phyloP scores from a whole-genome alignment of 2,329 filamentous ascomycete genomes.

The Paraphoma chrysanthemicola region DNA sequence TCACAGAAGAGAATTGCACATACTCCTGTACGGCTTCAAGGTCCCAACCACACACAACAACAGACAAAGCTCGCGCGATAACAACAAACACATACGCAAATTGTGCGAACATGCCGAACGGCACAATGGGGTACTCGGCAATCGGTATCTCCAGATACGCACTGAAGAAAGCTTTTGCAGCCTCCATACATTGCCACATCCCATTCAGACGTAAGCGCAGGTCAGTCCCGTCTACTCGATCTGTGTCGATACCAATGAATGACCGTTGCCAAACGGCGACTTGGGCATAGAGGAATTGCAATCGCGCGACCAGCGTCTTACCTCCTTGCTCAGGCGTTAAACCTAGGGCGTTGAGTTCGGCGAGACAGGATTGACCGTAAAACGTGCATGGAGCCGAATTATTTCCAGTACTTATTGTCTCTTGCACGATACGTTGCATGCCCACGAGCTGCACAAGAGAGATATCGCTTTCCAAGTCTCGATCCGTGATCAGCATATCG shows the following conservation, averaged over 20 bases:
- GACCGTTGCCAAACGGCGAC: conserved; percentile 6
- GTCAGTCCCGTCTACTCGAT: neutral
- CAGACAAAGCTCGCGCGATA: conserved; percentile 5
- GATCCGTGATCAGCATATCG: neutral
- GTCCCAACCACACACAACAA: conserved; percentile 2
- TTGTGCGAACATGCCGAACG: conserved; percentile 13
- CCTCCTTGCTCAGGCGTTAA: neutral
- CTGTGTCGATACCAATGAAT: neutral
- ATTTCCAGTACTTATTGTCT: neutral
- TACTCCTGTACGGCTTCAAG: neutral
- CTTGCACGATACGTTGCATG: conserved; percentile 3
- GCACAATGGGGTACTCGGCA: conserved; percentile 2
- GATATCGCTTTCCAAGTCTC: conserved; percentile 1
- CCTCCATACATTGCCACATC: conserved; percentile 5
- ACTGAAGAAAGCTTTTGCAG: neutral
- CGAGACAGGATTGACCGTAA: neutral
- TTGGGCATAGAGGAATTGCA: conserved; percentile 4
- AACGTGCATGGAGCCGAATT: neutral
- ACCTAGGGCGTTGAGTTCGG: neutral
- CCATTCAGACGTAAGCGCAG: neutral
- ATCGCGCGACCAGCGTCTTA: neutral
- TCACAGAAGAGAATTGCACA: conserved; percentile 3
- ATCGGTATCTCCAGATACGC: conserved; percentile 1
- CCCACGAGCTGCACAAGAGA: neutral
- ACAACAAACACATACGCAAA: conserved; percentile 18